These are phyloP conservation scores for Solanum rostratum DNA, from an alignment of 257 asterid genomes.

Conservation along the genomic window DNA sequence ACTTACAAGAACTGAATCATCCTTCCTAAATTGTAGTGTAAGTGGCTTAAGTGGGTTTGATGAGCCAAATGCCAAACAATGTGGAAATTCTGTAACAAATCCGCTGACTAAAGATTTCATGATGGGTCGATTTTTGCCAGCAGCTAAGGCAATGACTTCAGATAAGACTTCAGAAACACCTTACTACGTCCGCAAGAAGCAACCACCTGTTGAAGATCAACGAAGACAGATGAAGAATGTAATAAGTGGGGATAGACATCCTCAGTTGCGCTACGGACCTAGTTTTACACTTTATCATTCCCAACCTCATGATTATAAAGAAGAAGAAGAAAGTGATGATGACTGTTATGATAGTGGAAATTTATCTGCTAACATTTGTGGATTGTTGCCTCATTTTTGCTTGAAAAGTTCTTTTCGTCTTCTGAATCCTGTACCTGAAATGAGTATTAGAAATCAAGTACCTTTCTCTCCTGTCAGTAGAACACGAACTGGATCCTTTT, in stretches of 20 bases:
- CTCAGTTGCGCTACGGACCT: conserved; percentile 66
- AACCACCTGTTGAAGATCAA: conserved; percentile 14
- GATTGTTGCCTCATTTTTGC: conserved; percentile 73
- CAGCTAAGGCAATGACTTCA: conserved; percentile 79
- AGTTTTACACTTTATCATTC: conserved; percentile 44
- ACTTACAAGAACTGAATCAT: conserved; percentile 60
- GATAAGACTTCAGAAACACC: conserved; percentile 31
- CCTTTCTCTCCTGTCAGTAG: conserved; percentile 25
- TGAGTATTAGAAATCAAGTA: conserved; percentile 46
- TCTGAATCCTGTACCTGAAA: conserved; percentile 45
- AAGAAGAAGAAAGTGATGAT: conserved; percentile 50
- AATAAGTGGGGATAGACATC: conserved; percentile 18
- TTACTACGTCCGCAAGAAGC: conserved; percentile 42
- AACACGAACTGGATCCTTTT: conserved; percentile 27
- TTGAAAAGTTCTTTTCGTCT: conserved; percentile 29
- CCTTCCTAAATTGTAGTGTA: conserved; percentile 57
- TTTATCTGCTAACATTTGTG: conserved; percentile 35
- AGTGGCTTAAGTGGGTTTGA: conserved; percentile 56
- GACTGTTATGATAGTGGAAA: conserved; percentile 24
- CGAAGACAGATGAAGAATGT: conserved; percentile 24
- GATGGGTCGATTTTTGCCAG: conserved; percentile 88
- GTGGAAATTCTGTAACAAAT: conserved; percentile 19
- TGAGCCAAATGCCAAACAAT: conserved; percentile 25
- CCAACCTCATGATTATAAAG: conserved; percentile 13
- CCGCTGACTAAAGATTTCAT: conserved; percentile 45